These are phyloP conservation scores for Podospora appendiculata DNA, from an alignment of 495 filamentous ascomycete species.

Conservation along the genomic window DNA sequence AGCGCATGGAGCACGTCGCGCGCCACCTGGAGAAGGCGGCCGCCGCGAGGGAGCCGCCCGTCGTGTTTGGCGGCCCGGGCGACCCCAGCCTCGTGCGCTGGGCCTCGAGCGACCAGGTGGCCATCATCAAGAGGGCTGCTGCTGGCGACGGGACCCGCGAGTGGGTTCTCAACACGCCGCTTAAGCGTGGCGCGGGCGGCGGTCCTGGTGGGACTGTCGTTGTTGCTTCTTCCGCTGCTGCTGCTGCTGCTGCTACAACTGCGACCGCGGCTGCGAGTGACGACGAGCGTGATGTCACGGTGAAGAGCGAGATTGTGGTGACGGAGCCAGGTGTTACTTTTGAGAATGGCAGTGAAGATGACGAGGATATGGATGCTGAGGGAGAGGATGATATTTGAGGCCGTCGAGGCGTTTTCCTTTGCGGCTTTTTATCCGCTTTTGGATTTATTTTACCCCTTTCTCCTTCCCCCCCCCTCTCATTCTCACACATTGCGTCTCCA, in stretches of 20 bases:
- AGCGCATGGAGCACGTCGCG: conserved; percentile 83
- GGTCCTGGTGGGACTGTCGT: not conserved
- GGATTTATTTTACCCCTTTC: no score
- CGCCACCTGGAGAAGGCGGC: conserved; percentile 6
- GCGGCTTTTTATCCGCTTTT: not conserved
- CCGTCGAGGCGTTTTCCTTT: not conserved
- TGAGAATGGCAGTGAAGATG: conserved; percentile 4
- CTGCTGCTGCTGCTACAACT: not conserved
- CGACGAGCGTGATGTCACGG: not conserved
- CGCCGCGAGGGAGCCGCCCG: conserved; percentile 11
- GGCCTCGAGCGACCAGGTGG: conserved; percentile 32
- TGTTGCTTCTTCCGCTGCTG: not conserved
- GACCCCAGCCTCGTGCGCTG: conserved; percentile 37
- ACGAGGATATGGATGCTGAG: not conserved
- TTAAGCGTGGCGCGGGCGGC: conserved; percentile 1
- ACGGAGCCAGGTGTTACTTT: conserved; percentile 2
- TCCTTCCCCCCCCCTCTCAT: no score
- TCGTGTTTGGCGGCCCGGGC: conserved; percentile 29
- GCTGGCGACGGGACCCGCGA: not conserved
- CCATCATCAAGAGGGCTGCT: conserved; percentile 22
- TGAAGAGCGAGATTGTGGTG: conserved; percentile 9
- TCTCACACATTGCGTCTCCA: no score
- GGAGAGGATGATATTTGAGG: conserved; percentile 6
- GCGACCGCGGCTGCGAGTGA: not conserved
- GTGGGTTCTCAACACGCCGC: conserved; percentile 9